Evolutionary conservation across 164 flowering plant genomes (phyloP).

Genomic region (Cinnamomum chago): DNA sequence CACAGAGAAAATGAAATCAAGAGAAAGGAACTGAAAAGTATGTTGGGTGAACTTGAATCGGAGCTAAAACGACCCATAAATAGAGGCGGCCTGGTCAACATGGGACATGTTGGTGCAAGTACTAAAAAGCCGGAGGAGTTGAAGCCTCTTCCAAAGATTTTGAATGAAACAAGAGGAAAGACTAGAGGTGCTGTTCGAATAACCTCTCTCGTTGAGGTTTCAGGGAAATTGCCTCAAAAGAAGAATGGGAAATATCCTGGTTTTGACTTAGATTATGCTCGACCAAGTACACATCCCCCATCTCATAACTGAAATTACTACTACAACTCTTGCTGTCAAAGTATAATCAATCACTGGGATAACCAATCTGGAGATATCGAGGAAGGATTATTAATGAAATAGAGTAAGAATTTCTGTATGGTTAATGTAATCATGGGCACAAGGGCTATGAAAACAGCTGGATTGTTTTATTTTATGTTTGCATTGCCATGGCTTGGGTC

Average conservation of each 20-base stretch:
- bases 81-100: not conserved
- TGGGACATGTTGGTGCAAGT: not conserved
- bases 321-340: not conserved
- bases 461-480: slow-evolving; percentile 11
- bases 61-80: too few relatives aligned
- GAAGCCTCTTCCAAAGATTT: slow-evolving; percentile 11
- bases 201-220: slow-evolving; percentile 20
- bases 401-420: not conserved
- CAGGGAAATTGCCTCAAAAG: slow-evolving; percentile 21
- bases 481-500: not conserved
- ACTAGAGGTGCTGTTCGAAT: slow-evolving; percentile 21
- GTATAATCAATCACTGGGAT: not conserved
- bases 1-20: too few relatives aligned
- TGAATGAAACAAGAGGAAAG: not conserved
- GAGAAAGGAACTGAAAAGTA: too few relatives aligned
- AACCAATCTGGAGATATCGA: too few relatives aligned
- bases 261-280: slow-evolving; percentile 47
- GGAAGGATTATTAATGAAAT: not conserved
- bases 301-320: slow-evolving; percentile 42
- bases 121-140: not conserved
- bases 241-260: slow-evolving; percentile 20
- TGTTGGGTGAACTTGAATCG: too few relatives aligned
- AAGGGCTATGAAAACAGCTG: not conserved
- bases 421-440: not conserved
- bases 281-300: slow-evolving; percentile 70